A percentile compares a stretch with the other conserved stretches of the same genome.
These are phyloP conservation scores for Arabidopsis lyrata DNA, from an alignment of 441 rosid genomes.

Conservation along the genomic window DNA sequence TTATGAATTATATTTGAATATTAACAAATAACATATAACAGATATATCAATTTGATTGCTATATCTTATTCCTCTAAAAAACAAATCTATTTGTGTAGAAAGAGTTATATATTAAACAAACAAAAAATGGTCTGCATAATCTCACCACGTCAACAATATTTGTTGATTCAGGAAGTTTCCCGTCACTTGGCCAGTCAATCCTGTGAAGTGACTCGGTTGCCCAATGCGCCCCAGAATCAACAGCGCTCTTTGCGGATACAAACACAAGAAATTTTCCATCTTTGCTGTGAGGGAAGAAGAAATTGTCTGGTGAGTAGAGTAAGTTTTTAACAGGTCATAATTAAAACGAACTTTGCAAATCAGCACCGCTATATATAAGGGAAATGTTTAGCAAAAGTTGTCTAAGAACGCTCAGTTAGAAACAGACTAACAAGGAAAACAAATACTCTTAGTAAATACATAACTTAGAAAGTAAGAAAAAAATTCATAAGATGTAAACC, in stretches of 20 bases:
- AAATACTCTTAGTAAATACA: not conserved
- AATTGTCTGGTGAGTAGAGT: constrained; percentile 4
- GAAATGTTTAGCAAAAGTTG: not conserved
- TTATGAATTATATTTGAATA: constrained; percentile 11
- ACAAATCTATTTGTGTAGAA: not conserved
- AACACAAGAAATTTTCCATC: constrained; percentile 85
- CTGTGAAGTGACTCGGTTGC: constrained; percentile 84
- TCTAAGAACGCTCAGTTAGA: not conserved
- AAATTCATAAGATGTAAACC: constrained; percentile 50
- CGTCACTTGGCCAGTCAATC: constrained; percentile 80
- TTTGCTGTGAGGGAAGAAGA: constrained; percentile 60
- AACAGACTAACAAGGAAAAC: not conserved
- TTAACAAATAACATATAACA: constrained; percentile 16
- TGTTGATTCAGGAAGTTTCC: constrained; percentile 50
- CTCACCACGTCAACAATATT: constrained; percentile 80
- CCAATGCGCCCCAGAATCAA: constrained; percentile 81
- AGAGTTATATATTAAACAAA: constrained; percentile 4
- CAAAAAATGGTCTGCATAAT: constrained; percentile 11
- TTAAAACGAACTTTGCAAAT: not conserved
- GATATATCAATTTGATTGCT: not conserved
- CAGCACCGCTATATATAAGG: not conserved
- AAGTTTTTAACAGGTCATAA: not conserved
- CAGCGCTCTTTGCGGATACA: constrained; percentile 76
- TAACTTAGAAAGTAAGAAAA: constrained; percentile 23
- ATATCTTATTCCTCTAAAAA: not conserved